A percentile compares a stretch with the other conserved stretches of the same genome.
phyloP scores from a whole-genome alignment of 495 filamentous ascomycete species.

The Xanthoparmelia taractica region DNA sequence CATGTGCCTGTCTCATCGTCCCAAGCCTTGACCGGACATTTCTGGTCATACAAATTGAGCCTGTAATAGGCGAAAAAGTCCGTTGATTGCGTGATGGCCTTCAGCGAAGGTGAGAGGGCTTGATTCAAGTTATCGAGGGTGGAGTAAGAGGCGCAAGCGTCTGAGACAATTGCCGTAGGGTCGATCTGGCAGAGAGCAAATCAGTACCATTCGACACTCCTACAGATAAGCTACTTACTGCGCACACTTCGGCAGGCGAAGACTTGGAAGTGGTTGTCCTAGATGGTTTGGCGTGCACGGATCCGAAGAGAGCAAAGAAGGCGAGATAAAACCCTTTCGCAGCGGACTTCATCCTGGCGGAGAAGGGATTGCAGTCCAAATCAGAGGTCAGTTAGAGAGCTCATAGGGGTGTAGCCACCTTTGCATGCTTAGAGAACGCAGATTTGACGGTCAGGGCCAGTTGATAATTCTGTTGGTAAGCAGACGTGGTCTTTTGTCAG shows the following conservation, averaged over 20 bases:
- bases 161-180: constrained; percentile 59
- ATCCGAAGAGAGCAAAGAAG: constrained; percentile 61
- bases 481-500: constrained; percentile 8
- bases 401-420: background rate
- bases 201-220: background rate
- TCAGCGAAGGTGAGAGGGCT: constrained; percentile 68
- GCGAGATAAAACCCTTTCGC: constrained; percentile 67
- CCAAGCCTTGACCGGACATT: constrained; percentile 79
- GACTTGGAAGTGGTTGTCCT: constrained; percentile 33
- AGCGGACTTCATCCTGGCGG: constrained; percentile 53
- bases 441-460: background rate
- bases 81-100: constrained; percentile 72
- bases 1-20: constrained; percentile 88
- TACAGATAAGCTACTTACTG: constrained; percentile 41
- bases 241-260: constrained; percentile 51
- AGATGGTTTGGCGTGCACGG: constrained; percentile 38
- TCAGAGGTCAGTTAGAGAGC: background rate
- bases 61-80: constrained; percentile 98
- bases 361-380: background rate
- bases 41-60: constrained; percentile 89
- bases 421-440: background rate
- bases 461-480: constrained; percentile 8
- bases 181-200: constrained; percentile 45
- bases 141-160: constrained; percentile 87
- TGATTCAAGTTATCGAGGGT: constrained; percentile 79